Evolutionary conservation across 495 filamentous ascomycete species (phyloP).

Genomic region (Penicillium parvum): DNA sequence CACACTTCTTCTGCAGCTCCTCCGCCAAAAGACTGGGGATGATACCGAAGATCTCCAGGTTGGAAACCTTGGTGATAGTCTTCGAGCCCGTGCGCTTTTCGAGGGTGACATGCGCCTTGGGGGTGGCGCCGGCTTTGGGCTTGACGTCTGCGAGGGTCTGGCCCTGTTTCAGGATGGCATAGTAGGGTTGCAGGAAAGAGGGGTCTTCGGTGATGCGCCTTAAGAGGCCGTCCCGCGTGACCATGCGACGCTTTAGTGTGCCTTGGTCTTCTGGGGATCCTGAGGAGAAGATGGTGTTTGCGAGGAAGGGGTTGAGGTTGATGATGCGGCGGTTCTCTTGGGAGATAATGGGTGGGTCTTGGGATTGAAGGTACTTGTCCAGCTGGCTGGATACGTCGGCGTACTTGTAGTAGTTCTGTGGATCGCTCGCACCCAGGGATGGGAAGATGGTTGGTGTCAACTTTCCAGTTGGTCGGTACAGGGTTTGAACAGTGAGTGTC

Average conservation of each 20-base stretch:
- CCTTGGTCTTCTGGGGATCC: constrained; percentile 52
- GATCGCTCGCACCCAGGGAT: constrained; percentile 34
- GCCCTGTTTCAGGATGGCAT: constrained; percentile 52
- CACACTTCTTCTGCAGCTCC: constrained; percentile 67
- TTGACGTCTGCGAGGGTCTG: constrained; percentile 52
- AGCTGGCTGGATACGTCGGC: constrained; percentile 38
- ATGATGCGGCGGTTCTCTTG: constrained; percentile 60
- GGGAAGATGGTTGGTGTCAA: constrained; percentile 53
- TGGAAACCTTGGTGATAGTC: constrained; percentile 60
- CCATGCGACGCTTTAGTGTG: constrained; percentile 52
- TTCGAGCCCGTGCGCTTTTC: constrained; percentile 68
- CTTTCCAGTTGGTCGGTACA: constrained; percentile 54
- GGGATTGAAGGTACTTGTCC: constrained; percentile 45
- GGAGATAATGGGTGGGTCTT: constrained; percentile 53
- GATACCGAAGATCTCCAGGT: constrained; percentile 60
- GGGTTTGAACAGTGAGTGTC: constrained; percentile 48
- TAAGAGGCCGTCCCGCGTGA: constrained; percentile 59
- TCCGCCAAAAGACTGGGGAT: constrained; percentile 59
- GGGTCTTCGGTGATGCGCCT: constrained; percentile 54
- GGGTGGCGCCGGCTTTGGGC: constrained; percentile 56
- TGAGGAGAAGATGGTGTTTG: constrained; percentile 54
- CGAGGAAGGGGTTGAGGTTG: constrained; percentile 58
- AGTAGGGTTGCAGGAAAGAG: constrained; percentile 45
- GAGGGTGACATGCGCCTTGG: constrained; percentile 55
- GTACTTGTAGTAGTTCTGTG: constrained; percentile 51